A percentile compares a stretch with the other conserved stretches of the same genome.
Conservation (phyloP, 306 rosid genomes). For the Elaeagnus macrophylla region DNA sequence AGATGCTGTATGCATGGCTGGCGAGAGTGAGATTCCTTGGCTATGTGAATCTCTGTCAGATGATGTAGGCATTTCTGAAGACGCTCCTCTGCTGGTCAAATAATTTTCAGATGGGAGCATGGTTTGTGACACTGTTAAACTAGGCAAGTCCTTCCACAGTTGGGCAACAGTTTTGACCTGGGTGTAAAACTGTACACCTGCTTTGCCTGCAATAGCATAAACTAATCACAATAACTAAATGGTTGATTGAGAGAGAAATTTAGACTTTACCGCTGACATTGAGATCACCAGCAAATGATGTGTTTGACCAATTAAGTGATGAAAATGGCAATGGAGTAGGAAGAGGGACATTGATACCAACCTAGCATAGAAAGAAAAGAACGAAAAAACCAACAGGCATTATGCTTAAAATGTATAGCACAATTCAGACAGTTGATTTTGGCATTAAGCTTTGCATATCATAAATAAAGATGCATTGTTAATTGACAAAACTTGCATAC, state of each 20-base stretch:
- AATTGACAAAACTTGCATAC: no score
- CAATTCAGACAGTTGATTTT: no score
- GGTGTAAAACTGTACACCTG: conserved; percentile 58
- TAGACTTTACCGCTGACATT: conserved; percentile 27
- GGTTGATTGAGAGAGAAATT: conserved; percentile 1
- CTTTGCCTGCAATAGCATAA: conserved; percentile 34
- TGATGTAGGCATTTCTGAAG: conserved; percentile 34
- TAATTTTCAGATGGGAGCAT: conserved; percentile 29
- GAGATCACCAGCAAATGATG: conserved; percentile 36
- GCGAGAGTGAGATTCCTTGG: conserved; percentile 28
- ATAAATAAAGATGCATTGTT: no score
- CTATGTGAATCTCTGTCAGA: conserved; percentile 34
- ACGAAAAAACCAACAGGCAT: no score
- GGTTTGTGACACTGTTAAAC: conserved; percentile 17
- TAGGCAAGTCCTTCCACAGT: conserved; percentile 49
- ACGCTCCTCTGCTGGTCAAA: conserved; percentile 17
- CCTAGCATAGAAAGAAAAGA: conserved; percentile 20
- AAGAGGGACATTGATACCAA: conserved; percentile 61
- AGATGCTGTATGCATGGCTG: conserved; percentile 24
- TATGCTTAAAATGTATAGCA: no score
- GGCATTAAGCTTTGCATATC: no score
- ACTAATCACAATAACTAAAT: not conserved
- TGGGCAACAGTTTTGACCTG: conserved; percentile 55
- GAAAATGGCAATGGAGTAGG: conserved; percentile 45
- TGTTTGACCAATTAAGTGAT: conserved; percentile 31